Percentiles rank a stretch among this genome's conserved stretches.
These are phyloP conservation scores for Piloderma croceum DNA, from an alignment of 768 basidiomycete genomes.

Conservation along the genomic window DNA sequence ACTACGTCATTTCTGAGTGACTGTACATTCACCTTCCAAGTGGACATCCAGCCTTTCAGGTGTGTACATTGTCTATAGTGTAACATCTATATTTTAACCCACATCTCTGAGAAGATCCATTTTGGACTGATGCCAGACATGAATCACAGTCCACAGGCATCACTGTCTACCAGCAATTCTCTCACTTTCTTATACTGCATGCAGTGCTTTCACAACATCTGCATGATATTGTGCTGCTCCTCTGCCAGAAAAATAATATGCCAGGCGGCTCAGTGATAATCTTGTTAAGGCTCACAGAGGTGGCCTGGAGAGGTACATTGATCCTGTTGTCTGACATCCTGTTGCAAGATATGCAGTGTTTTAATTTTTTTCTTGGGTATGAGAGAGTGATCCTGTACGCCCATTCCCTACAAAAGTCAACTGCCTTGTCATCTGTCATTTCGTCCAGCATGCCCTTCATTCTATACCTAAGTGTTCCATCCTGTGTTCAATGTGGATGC, in stretches of 20 bases:
- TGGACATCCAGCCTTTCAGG: slow-evolving; percentile 59
- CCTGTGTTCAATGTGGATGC: slow-evolving; percentile 79
- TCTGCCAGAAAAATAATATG: slow-evolving; percentile 80
- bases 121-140: slow-evolving; percentile 13
- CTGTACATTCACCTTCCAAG: slow-evolving; percentile 80
- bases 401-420: slow-evolving; percentile 58
- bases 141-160: slow-evolving; percentile 44
- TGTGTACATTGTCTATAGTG: slow-evolving; percentile 67
- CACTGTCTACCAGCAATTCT: slow-evolving; percentile 78
- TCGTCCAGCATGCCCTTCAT: slow-evolving; percentile 65
- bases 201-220: slow-evolving; percentile 62
- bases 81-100: slow-evolving; percentile 73
- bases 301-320: slow-evolving; percentile 76
- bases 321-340: slow-evolving; percentile 66
- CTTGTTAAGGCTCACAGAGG: slow-evolving; percentile 80
- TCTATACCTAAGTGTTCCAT: slow-evolving; percentile 77
- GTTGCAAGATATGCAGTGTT: slow-evolving; percentile 74
- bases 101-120: slow-evolving; percentile 18
- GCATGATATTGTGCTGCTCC: slow-evolving; percentile 73
- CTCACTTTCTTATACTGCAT: slow-evolving; percentile 77
- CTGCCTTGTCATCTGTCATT: slow-evolving; percentile 55
- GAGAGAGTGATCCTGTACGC: slow-evolving; percentile 70
- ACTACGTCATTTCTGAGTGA: slow-evolving; percentile 63
- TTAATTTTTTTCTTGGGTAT: slow-evolving; percentile 71
- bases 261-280: slow-evolving; percentile 71